These are phyloP conservation scores for Schoenoplectus tabernaemontani DNA, from an alignment of 202 grass and related monocot species.

Conservation along the genomic window DNA sequence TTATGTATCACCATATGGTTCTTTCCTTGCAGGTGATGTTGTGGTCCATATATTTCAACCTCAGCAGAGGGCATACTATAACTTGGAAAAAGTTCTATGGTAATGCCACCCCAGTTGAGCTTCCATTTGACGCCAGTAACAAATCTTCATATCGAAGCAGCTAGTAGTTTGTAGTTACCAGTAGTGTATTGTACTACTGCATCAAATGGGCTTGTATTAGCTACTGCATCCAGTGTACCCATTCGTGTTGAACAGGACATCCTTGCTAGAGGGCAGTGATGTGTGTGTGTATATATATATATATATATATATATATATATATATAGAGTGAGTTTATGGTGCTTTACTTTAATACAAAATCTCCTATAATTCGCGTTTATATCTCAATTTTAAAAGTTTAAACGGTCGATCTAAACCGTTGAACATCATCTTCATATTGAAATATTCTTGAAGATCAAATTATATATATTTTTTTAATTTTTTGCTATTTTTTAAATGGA, in stretches of 20 bases:
- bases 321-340: no score
- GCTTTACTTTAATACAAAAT: no score
- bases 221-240: not conserved
- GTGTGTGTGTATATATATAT: no score
- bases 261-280: not conserved
- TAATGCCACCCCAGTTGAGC: conserved; percentile 65
- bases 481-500: no score
- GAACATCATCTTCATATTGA: no score
- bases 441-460: no score
- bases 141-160: not conserved
- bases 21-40: conserved; percentile 50
- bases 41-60: conserved; percentile 95
- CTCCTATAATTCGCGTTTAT: no score
- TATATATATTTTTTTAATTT: no score
- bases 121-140: conserved; percentile 51
- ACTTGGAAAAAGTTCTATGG: conserved; percentile 95
- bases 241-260: not conserved
- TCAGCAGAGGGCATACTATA: conserved; percentile 75
- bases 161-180: not conserved
- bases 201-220: not conserved
- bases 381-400: no score
- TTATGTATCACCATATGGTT: not conserved
- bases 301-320: no score
- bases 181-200: conserved; percentile 3
- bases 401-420: no score